Base-by-base conservation (phyloP, 495 filamentous ascomycete species). In the Penicillium tannophilum region DNA sequence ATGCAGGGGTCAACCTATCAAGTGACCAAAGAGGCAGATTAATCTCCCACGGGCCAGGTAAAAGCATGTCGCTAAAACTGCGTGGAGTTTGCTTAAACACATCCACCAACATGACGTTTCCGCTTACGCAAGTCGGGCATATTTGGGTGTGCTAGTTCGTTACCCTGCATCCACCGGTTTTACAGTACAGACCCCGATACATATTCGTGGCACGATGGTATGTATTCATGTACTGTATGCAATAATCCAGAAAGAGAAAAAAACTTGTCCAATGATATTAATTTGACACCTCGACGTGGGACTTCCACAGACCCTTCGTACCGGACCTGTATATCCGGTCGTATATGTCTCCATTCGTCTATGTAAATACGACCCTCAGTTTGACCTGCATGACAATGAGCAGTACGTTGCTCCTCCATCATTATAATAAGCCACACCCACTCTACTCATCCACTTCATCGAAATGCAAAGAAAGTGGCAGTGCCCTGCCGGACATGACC, bases 1-100 rank as follows among this genome's bases (percentile, higher is more conserved):
- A 66, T 66, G 66, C 66, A 69, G 63, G 66, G 66, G 66, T 56
- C 35, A 64, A 52, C 51, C 55, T 49, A 49, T 49, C 4, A 49
- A 49, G 26, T 8, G 6, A 3, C 20, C 24, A 47, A 24, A 23
- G 10, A 62, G 26, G 2, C 26, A 30, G 16, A 49, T 9, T 30
- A 28, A 49, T 49, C 46, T 49, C 46, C 23, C 17, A 46, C 12
- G 4, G 8, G 6, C 24, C 14, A 28, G 24, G 12, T 8, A 28
- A 30, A 49, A 6, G 26, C 24, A 49, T 9, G 2, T 49, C 46
- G 23, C 16, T 17, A 49, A 49, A 23, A 23, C 16, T 14, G 24
- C 31, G 46, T 62, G 47, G 48, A 49, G 55, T 52, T 30, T n/a
- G 9, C 17, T 9, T n/a, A 20, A n/a, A 58, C 26, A 4, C 46